These are phyloP conservation scores for Athelia sp. DNA, from an alignment of 1,284 basidiomycete genomes.

Conservation along the genomic window DNA sequence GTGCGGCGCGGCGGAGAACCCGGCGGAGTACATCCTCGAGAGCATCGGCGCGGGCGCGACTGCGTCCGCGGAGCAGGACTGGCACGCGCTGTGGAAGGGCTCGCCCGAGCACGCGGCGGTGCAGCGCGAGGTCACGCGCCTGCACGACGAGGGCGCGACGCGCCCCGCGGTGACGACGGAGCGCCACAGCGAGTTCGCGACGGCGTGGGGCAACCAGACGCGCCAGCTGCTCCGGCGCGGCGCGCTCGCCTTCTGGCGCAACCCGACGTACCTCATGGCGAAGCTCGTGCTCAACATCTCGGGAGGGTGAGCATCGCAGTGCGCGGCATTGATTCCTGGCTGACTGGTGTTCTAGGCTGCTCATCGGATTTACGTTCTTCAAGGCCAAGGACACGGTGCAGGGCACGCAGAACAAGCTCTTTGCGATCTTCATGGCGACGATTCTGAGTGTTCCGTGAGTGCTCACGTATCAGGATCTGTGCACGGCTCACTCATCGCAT, in stretches of 20 bases:
- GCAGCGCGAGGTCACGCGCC: neutral
- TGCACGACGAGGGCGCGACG: slow-evolving; percentile 29
- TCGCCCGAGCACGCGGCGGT: slow-evolving; percentile 31
- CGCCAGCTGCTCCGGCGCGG: slow-evolving; percentile 46
- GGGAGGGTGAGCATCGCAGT: neutral
- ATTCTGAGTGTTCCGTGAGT: slow-evolving; percentile 33
- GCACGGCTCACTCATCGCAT: slow-evolving; percentile 29
- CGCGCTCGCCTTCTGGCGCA: slow-evolving; percentile 51
- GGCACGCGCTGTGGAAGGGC: slow-evolving; percentile 39
- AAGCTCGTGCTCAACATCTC: slow-evolving; percentile 53
- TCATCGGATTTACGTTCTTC: slow-evolving; percentile 56
- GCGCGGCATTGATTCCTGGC: neutral
- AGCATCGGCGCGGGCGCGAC: slow-evolving; percentile 53
- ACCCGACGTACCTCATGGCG: slow-evolving; percentile 66
- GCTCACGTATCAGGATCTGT: neutral
- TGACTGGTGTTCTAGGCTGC: neutral
- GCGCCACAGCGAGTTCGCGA: slow-evolving; percentile 37
- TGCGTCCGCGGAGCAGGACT: slow-evolving; percentile 37
- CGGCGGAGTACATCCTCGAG: slow-evolving; percentile 69
- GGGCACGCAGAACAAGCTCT: slow-evolving; percentile 82
- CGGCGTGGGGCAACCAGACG: slow-evolving; percentile 42
- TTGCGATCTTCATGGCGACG: slow-evolving; percentile 28
- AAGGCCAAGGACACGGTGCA: slow-evolving; percentile 59
- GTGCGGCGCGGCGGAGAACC: slow-evolving; percentile 39
- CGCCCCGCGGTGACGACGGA: slow-evolving; percentile 28